Conservation (phyloP, 495 filamentous ascomycete genomes). For the Oidiodendron maius region DNA sequence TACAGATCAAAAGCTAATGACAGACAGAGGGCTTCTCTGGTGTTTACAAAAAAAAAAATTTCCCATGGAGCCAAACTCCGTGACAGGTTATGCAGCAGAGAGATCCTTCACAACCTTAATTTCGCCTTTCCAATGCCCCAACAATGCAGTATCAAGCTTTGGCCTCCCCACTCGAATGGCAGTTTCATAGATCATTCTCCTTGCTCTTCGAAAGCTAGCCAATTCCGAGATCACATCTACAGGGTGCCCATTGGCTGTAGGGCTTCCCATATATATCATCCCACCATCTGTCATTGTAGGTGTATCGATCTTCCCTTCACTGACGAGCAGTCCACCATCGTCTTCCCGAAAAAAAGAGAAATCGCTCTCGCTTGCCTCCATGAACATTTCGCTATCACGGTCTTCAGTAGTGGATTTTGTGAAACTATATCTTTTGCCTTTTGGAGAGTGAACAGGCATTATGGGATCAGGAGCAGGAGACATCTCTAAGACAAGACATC, state of each 20-base stretch:
- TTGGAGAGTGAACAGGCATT: constrained; percentile 26
- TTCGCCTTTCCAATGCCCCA: constrained; percentile 17
- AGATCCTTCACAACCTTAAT: constrained; percentile 13
- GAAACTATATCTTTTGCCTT: constrained; percentile 19
- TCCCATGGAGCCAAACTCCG: too few relatives aligned
- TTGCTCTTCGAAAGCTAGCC: constrained; percentile 8
- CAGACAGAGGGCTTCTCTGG: too few relatives aligned
- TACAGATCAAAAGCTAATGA: too few relatives aligned
- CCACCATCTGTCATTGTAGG: neutral
- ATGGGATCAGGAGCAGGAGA: constrained; percentile 25
- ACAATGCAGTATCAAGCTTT: constrained; percentile 5
- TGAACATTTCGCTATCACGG: constrained; percentile 53
- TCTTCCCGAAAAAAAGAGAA: constrained; percentile 63
- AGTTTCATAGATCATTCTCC: constrained; percentile 7
- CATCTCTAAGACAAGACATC: constrained; percentile 52
- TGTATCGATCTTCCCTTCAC: constrained; percentile 12
- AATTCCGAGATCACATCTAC: constrained; percentile 14
- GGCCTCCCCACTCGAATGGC: neutral
- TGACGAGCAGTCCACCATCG: constrained; percentile 44
- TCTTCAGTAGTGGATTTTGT: constrained; percentile 56
- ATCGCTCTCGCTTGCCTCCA: constrained; percentile 52
- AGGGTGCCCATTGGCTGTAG: constrained; percentile 1
- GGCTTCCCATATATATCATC: constrained; percentile 3
- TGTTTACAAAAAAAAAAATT: too few relatives aligned
- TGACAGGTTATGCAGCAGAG: neutral